Evolutionary conservation across 768 basidiomycete genomes (phyloP).

Genomic region (Ramaria sp.): DNA sequence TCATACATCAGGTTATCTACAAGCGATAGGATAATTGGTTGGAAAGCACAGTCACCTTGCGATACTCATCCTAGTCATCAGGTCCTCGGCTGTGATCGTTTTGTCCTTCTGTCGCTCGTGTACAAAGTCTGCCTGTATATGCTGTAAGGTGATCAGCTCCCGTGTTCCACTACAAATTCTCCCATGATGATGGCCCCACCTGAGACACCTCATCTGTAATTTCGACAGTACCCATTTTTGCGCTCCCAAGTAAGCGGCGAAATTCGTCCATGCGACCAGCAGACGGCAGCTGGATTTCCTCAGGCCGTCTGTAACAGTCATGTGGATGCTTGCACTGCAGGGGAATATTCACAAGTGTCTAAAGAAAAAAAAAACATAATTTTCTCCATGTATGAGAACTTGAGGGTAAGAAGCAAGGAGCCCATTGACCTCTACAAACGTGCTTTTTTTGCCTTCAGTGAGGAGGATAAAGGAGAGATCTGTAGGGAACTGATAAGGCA

Average conservation of each 20-base stretch:
- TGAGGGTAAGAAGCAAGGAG: too few relatives aligned
- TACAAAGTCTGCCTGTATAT: constrained; percentile 71
- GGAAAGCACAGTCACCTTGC: constrained; percentile 44
- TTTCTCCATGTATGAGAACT: too few relatives aligned
- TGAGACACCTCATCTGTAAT: constrained; percentile 48
- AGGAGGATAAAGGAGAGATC: constrained; percentile 59
- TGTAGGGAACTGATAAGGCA: constrained; percentile 55
- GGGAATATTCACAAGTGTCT: constrained; percentile 53
- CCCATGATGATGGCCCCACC: constrained; percentile 25
- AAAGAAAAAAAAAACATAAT: neutral
- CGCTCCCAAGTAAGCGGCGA: constrained; percentile 48
- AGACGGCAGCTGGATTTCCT: constrained; percentile 33
- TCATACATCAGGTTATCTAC: neutral
- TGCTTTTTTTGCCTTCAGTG: constrained; percentile 54
- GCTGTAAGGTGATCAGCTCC: constrained; percentile 25
- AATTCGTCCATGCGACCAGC: constrained; percentile 41
- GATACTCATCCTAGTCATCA: constrained; percentile 57
- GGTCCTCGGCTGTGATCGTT: constrained; percentile 42
- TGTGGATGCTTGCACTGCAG: constrained; percentile 25
- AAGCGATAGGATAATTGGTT: neutral
- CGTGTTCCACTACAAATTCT: too few relatives aligned
- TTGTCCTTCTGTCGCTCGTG: constrained; percentile 28
- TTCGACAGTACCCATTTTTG: constrained; percentile 44
- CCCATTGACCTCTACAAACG: constrained; percentile 53
- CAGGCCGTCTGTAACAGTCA: constrained; percentile 39